Evolutionary conservation across 1,284 basidiomycete species (phyloP), one percentile per base, ranked within the genome.

Genomic region (Heterobasidion annosum): DNA sequence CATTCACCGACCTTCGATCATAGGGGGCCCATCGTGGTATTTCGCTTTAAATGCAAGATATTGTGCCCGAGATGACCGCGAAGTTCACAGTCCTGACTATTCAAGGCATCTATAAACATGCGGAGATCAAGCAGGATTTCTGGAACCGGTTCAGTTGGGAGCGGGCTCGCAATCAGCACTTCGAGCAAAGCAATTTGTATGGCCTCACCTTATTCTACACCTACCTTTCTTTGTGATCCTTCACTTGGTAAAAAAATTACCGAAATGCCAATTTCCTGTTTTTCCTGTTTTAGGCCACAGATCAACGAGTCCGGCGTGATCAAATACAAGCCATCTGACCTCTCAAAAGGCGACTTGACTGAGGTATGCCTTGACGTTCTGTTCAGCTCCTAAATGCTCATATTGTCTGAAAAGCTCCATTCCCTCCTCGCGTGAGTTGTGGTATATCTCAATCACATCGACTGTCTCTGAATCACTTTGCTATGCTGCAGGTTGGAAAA

Each of bases 91-190:
- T 70, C 1, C 65, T 83, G 54, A 73, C 70, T 50, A 70, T 85
- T 13, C 82, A 79, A 52, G 79, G 78, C 0, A 69, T 83, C 6
- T 79, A 75, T 54, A 78, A 75, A 0, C 77, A 82, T 50, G 71
- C 74, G 0, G 73, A 80, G 57, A 63, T 82, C 43, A 70, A 75
- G 46, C 56, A 66, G 54, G 70, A 69, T 12, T 67, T 77, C 40
- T 83, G 82, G 82, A 71, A 76, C 15, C 70, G 72, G 0, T 57
- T 81, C 43, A 73, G 74, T 1, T 12, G 37, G 63, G 64, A 1
- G 71, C 78, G 50, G 66, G 79, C 9, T 66, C 63, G 8, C 68
- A 64, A 12, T 34, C 74, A 71, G 56, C 77, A 80, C 8, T 68
- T 67, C 52, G 73, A 74, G 55, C 82, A 84, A 53, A 63, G 64